These are phyloP conservation scores for Barbatosphaeria neglecta DNA, from an alignment of 495 filamentous ascomycete species.

Conservation along the genomic window DNA sequence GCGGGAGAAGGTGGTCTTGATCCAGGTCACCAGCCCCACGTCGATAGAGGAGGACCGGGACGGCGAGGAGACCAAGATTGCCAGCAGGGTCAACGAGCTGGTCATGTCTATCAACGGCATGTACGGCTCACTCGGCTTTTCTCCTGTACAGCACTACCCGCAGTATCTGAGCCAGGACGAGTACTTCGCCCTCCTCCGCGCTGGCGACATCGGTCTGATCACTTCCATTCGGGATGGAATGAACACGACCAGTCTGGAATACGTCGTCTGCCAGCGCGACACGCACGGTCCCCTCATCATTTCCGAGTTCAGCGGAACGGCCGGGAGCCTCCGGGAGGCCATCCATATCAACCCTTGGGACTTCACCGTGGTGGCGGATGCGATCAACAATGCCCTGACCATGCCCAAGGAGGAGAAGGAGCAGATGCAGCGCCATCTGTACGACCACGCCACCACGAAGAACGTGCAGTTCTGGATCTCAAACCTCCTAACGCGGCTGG, in stretches of 20 bases:
- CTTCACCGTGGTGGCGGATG: slow-evolving; percentile 61
- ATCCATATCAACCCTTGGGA: slow-evolving; percentile 96
- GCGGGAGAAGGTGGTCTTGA: slow-evolving; percentile 82
- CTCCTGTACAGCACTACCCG: slow-evolving; percentile 83
- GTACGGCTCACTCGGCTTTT: slow-evolving; percentile 73
- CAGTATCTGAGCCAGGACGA: slow-evolving; percentile 79
- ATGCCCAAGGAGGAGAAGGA: slow-evolving; percentile 55
- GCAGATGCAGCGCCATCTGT: slow-evolving; percentile 50
- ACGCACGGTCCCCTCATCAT: slow-evolving; percentile 77
- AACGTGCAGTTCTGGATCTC: slow-evolving; percentile 76
- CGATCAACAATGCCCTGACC: slow-evolving; percentile 66
- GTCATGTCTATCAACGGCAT: slow-evolving; percentile 82
- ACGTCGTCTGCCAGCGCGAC: slow-evolving; percentile 79
- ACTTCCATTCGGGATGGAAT: slow-evolving; percentile 90
- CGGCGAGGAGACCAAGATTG: slow-evolving; percentile 58
- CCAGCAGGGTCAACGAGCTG: slow-evolving; percentile 74
- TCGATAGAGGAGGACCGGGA: slow-evolving; percentile 63
- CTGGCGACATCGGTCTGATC: slow-evolving; percentile 80
- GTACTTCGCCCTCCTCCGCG: slow-evolving; percentile 81
- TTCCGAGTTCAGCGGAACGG: slow-evolving; percentile 91
- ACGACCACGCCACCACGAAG: slow-evolving; percentile 69
- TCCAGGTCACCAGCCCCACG: slow-evolving; percentile 87
- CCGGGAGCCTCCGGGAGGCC: slow-evolving; percentile 69
- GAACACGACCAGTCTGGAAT: slow-evolving; percentile 93
- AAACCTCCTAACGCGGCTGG: slow-evolving; percentile 59